Evolutionary conservation across 2,329 filamentous ascomycete genomes (phyloP), one percentile per base, ranked within the genome.

Genomic region (Leptographium procerum): DNA sequence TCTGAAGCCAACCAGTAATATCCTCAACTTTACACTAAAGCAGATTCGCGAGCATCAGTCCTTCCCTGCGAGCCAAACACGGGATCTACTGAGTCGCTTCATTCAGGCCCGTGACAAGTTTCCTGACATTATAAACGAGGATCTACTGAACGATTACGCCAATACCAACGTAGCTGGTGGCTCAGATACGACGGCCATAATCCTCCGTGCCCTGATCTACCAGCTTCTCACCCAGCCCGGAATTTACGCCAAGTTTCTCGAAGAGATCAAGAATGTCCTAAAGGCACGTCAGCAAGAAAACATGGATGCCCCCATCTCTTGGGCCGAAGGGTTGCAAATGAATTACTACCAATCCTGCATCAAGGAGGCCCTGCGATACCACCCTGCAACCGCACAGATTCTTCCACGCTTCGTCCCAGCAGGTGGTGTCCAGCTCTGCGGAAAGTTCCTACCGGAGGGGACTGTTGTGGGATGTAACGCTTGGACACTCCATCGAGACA

Each of bases 151-250:
- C 13, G 58, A 57, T 6, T 66, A 65, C 43, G 52, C 63, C 14
- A 57, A 66, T 8, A 56, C 65, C 29, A 68, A 67, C 57, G 26
- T 68, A 22, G 58, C 64, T 51, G 67, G 65, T 8, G 84, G 84
- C 6, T 81, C 78, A 2, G 85, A 88, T 67, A 87, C 56, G 7
- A 88, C 84, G 0, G 83, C 81, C 24, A 86, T 87, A 65, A 78
- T 75, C 34, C 70, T 87, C 0, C 77, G 76, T 13, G 75, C 80
- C 2, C 73, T 86, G 2, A 81, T 87, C 65, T 86, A 86, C 69
- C 79, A 81, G 68, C 68, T 86, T 9, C 71, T 86, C 45, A 80
- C 78, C 66, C 74, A 84, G 61, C 80, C 79, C 0, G 57, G 63
- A 0, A 72, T 72, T 43, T 76, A 79, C 64, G 53, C 67, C 6